Evolutionary conservation across 768 basidiomycete genomes (phyloP).

Genomic region (Pholiota molesta): DNA sequence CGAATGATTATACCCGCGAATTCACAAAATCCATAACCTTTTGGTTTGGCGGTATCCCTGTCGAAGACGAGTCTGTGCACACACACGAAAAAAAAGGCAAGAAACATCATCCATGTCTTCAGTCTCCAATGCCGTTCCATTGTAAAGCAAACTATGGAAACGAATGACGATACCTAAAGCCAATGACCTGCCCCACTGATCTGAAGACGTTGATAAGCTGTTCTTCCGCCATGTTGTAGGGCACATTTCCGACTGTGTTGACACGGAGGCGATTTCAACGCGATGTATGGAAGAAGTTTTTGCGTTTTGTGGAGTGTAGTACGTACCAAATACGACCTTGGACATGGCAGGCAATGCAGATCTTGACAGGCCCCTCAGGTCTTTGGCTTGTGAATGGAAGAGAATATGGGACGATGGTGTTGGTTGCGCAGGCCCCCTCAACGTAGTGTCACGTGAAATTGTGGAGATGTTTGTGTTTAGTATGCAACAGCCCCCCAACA

Average conservation of each 20-base stretch:
- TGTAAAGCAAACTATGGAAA: constrained; percentile 1
- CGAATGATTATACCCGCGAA: constrained; percentile 73
- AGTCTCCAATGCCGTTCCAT: neutral
- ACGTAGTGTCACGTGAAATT: neutral
- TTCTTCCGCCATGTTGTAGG: constrained; percentile 90
- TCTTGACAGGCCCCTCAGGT: neutral
- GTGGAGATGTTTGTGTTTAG: no score
- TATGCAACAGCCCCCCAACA: neutral
- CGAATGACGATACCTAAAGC: constrained; percentile 66
- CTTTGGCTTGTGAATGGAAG: neutral
- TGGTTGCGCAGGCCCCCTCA: no score
- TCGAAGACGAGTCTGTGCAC: constrained; percentile 78
- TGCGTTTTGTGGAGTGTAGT: neutral
- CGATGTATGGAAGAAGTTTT: neutral
- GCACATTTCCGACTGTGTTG: constrained; percentile 75
- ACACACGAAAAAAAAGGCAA: neutral
- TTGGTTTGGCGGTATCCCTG: constrained; percentile 92
- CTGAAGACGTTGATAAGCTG: constrained; percentile 89
- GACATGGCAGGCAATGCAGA: constrained; percentile 21
- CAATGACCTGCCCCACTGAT: constrained; percentile 84
- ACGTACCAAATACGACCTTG: constrained; percentile 30
- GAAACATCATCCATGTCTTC: neutral
- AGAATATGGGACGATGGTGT: no score
- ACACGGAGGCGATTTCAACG: neutral
- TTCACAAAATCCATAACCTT: constrained; percentile 94